Conservation (phyloP, 2,329 filamentous ascomycete species). For the Aspergillus sp. region DNA sequence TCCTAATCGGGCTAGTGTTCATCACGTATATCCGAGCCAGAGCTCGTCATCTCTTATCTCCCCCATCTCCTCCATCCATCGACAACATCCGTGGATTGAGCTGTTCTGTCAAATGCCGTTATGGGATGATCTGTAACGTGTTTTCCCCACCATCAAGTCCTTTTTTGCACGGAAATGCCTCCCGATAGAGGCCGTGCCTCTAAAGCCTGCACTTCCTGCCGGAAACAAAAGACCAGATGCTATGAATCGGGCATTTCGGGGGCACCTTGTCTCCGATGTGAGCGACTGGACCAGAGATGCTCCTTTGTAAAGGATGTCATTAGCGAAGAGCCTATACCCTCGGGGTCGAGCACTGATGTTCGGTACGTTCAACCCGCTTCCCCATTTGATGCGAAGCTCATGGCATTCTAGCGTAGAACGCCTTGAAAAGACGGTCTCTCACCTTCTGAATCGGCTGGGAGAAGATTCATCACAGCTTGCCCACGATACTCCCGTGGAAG, state of each 20-base stretch:
- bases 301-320: not conserved
- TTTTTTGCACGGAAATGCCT: not conserved
- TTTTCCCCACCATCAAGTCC: not conserved
- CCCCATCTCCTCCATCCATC: no score
- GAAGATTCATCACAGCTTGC: not conserved
- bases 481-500: not conserved
- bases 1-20: no score
- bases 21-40: no score
- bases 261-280: constrained; percentile 4
- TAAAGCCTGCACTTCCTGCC: constrained; percentile 6
- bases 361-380: not conserved
- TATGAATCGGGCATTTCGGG: constrained; percentile 1
- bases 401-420: not conserved
- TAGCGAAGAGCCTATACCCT: not conserved
- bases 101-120: no score
- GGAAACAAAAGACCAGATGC: constrained; percentile 9
- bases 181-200: constrained; percentile 8
- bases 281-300: constrained; percentile 1
- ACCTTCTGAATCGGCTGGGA: constrained; percentile 3
- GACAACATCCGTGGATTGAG: no score
- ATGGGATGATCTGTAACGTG: no score
- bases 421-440: constrained; percentile 3
- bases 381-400: not conserved
- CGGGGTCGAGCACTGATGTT: not conserved
- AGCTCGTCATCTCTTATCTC: no score